phyloP scores from a whole-genome alignment of 2,329 filamentous ascomycete genomes.

The Cladosporium austrohemisphaericum region DNA sequence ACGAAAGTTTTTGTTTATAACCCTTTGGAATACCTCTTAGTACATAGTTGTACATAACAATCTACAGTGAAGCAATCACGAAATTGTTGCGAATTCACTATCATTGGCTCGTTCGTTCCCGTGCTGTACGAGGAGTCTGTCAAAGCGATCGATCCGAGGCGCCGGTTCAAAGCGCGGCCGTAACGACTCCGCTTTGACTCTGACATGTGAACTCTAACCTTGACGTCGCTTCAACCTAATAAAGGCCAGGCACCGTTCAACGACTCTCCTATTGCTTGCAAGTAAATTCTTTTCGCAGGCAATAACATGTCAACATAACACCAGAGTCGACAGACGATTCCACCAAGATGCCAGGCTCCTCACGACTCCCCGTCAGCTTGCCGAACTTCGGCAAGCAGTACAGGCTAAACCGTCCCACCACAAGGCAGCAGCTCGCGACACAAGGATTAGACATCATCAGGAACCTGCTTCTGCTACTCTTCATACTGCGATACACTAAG shows the following conservation, averaged over 20 bases:
- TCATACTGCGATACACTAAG: conserved; percentile 77
- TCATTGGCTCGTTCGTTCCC: conserved; percentile 5
- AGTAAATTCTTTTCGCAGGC: neutral
- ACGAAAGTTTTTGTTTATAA: conserved; percentile 9
- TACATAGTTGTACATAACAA: too few relatives aligned
- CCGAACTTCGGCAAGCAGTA: conserved; percentile 26
- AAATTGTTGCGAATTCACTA: neutral
- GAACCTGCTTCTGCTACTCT: conserved; percentile 84
- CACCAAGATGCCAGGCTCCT: conserved; percentile 8
- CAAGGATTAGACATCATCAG: conserved; percentile 50
- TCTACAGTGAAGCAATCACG: too few relatives aligned
- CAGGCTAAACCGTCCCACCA: conserved; percentile 18
- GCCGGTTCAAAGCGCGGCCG: too few relatives aligned
- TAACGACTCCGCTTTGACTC: conserved; percentile 4
- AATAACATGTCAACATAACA: neutral
- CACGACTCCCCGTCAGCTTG: conserved; percentile 14
- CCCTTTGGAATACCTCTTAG: neutral
- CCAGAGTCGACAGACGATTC: neutral
- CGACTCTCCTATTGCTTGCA: neutral
- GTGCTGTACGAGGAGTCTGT: neutral
- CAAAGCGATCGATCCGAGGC: too few relatives aligned
- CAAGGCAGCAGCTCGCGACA: conserved; percentile 24
- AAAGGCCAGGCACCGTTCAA: neutral
- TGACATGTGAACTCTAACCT: neutral
- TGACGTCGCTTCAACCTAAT: neutral